Base-by-base conservation (phyloP, 345 rosid genomes). In the Geranium rotundifolium region DNA sequence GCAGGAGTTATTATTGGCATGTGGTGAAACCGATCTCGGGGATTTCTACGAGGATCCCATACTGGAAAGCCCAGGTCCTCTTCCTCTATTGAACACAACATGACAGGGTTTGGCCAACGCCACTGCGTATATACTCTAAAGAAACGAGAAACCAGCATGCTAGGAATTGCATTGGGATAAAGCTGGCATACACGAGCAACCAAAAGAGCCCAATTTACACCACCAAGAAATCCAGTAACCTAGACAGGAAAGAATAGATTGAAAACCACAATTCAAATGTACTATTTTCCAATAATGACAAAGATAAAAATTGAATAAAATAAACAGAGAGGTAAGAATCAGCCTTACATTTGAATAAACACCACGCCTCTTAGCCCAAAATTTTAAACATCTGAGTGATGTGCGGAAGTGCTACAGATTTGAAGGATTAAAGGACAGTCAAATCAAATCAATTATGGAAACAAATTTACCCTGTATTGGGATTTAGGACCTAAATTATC, bases 181-280 rank as follows among this genome's bases (percentile, higher is more conserved):
- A 86, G 84, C 61, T 81, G 92, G 79, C 92, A 86, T 14, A 83
- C 76, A 15, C 82, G 82, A 68, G 92, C 92, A 16, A 84, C 88
- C 30, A 86, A 85, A 63, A 86, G 82, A 0, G 92, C 92, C 92
- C 86, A 86, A 63, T 86, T 86, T 41, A 86, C 89, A 69, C 87
- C 92, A 67, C 92, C 89, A 54, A 86, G 89, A 72, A 86, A 86
- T 57, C 92, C 89, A 69, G 92, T 83, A 41, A 86, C 92, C 92
- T 86, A 13, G 1, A 41, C 50, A 41, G 50, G 50, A 41, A 41
- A 41, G 50, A 9, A 41, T 41, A 41, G 10, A 41, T 1, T 9
- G 50, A 41, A 41, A 41, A 41, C 50, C 50, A 41, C 10, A 41
- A 41, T 4, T 41, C 13, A 41, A 41, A 41, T 7, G 37, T 31